Evolutionary conservation across 805 yeast species (phyloP).

Genomic region (Hanseniaspora osmophila): DNA sequence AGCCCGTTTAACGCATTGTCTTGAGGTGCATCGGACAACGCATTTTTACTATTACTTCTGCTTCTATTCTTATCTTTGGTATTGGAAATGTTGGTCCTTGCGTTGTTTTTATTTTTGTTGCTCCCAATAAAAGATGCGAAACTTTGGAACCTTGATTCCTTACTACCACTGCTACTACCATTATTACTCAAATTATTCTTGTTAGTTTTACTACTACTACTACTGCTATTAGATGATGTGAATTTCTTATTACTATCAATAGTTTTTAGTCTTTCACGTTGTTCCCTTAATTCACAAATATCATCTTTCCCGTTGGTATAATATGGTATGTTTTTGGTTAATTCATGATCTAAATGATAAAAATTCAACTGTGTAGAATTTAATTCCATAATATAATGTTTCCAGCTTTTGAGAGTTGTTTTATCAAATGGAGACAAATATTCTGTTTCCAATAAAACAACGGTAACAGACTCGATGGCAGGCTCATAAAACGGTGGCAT

Average conservation of each 20-base stretch:
- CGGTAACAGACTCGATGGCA: conserved; percentile 44
- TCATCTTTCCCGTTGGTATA: conserved; percentile 19
- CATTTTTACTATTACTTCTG: too few species aligned
- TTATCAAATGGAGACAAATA: conserved; percentile 67
- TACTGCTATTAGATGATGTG: background rate
- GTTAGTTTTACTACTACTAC: background rate
- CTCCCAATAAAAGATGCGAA: too few species aligned
- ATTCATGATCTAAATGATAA: conserved; percentile 30
- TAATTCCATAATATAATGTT: conserved; percentile 48
- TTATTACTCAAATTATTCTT: background rate
- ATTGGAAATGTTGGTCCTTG: too few species aligned
- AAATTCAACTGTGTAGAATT: conserved; percentile 79
- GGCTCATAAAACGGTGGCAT: conserved; percentile 53
- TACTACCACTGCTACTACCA: background rate
- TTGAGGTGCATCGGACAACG: too few species aligned
- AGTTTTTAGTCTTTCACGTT: background rate
- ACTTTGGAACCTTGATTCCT: background rate
- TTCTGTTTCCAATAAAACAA: conserved; percentile 53
- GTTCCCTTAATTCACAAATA: conserved; percentile 10
- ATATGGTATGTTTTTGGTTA: conserved; percentile 19
- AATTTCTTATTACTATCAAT: background rate
- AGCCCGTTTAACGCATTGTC: too few species aligned
- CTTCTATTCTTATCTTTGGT: too few species aligned
- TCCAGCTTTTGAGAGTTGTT: conserved; percentile 59
- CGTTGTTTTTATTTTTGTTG: too few species aligned